Evolutionary conservation across 164 flowering plant genomes (phyloP), one percentile per base, ranked within the genome.

Genomic region (Liriodendron chinense): DNA sequence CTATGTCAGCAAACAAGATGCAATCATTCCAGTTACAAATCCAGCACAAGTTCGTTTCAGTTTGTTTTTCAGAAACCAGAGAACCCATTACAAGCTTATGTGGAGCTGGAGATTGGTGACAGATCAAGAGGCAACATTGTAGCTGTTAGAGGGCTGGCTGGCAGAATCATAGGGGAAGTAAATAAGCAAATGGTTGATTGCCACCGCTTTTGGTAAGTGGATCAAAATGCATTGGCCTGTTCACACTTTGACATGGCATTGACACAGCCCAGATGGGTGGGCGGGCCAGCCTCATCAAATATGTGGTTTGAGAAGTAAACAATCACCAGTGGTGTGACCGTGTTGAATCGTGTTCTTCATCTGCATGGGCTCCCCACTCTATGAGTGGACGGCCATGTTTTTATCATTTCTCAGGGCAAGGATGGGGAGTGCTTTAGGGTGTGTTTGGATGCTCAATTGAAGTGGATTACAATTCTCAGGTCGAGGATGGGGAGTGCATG

Each of bases 21-120:
- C 73, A 21, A 20, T 62, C 9, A 71, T 71, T 24, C 61, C 73
- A 53, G 50, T 34, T 34, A 34, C 43, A 34, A 34, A 34, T 34
- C 43, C 43, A 34, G 43, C 43, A 34, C 43, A 2, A 2, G 43
- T 34, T 34, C 43, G 50, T 62, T 71, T 71, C 64, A 7, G 21
- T 47, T 71, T 71, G 73, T 71, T 53, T 62, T 50, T 71, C n/a
- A 71, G 72, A 59, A 71, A 49, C 73, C 73, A 53, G 50, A 71
- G 12, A 71, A 2, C 74, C 66, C 74, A 72, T 72, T 16, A 72
- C 25, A 1, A 72, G 23, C 67, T 25, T 59, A n/a, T 23, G 24
- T 48, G 66, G 18, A 71, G 72, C 23, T 34, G 43, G 18, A 70
- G 72, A 8, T 26, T 25, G 9, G 72, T 43, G n/a, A 47, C 72